Base-by-base conservation (phyloP, 2,329 filamentous ascomycete genomes). In the Proliferodiscus dingleyae region DNA sequence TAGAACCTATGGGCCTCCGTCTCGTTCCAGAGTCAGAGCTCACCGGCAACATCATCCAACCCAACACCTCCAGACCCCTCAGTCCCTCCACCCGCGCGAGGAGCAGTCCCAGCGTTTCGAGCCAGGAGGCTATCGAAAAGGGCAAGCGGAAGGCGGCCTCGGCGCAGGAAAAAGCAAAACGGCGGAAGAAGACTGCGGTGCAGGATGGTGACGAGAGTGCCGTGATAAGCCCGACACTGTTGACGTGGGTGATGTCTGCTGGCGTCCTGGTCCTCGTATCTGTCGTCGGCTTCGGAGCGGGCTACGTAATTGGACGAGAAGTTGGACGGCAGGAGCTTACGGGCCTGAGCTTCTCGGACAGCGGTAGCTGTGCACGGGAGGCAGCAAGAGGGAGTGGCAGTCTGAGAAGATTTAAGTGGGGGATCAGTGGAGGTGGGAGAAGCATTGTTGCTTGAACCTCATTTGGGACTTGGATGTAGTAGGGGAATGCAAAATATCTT, bases 261-360 rank as follows among this genome's bases (percentile, higher is more conserved):
- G 81, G 82, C 15, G 81, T 85, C 1, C 77, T 85, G 2, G 80
- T 85, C 7, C 70, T 86, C 9, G 77, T 85, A 3, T 81, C 78
- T 6, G 81, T 83, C 1, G 80, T 85, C 26, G 81, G 81, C 2
- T 85, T 86, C 54, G 80, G 81, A 2, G 81, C 81, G 7, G 81
- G 82, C 9, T 84, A 83, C 57, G 80, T 83, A 19, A 80, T 84
- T 48, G 81, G 82, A 4, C 71, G 80, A 21, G 81, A 85, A 55
- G 80, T 82, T 19, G 81, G 81, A 3, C 72, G 77, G 26, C 77
- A 83, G 53, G 80, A 85, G 58, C 68, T 48, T 37, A 60, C 59
- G 43, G 54, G 57, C 0, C 44, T 47, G 3, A 47, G 46, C 2
- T 37, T 56, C 18, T 41, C 50, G 18, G 55, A 55, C 36, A 41